Base-by-base conservation (phyloP, 2,329 filamentous ascomycete species). In the Trichophyton rubrum region DNA sequence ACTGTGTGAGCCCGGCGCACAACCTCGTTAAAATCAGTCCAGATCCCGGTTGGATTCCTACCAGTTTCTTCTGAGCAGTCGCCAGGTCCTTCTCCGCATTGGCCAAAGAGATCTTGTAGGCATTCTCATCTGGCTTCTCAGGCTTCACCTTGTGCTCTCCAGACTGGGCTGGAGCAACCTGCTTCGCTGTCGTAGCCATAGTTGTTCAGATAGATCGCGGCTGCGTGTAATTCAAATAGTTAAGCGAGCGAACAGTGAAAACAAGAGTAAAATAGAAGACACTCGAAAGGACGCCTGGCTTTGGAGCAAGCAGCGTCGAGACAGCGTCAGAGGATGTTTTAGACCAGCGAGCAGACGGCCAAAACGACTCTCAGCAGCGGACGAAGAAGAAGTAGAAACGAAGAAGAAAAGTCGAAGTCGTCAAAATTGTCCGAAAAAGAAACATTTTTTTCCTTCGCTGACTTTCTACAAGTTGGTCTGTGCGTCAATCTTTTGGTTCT, bases 71-170 rank as follows among this genome's bases (percentile, higher is more conserved):
- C 78, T 93, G 87, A 56, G 86, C 81, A 59, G 84, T 84, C 71
- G 87, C 80, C 77, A 95, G 87, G 66, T 88, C 89, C 79, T 96
- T 95, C 77, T 97, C 89, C 27, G 88, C 87, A 77, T 87, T 84
- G 58, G 84, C 85, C 63, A 96, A 81, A 65, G 83, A 82, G 72
- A 85, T 82, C 78, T 95, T 90, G 80, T 86, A 99, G 67, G 81
- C 79, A 66, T 86, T 87, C 78, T 93, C 88, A 74, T 96, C 89
- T 55, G 93, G 93, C 81, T 88, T 90, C 76, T 88, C 83, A 59
- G 91, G 90, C 77, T 85, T 90, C 70, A 77, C 71, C 69, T 74
- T 72, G 63, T 68, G 70, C 68, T 74, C 74, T 62, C 67, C 66
- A 65, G 70, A 69, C 67, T 68, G 65, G 35, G 60, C 59, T 64